Conservation (phyloP, 2,329 filamentous ascomycete species). For the Xylariaceae sp. region DNA sequence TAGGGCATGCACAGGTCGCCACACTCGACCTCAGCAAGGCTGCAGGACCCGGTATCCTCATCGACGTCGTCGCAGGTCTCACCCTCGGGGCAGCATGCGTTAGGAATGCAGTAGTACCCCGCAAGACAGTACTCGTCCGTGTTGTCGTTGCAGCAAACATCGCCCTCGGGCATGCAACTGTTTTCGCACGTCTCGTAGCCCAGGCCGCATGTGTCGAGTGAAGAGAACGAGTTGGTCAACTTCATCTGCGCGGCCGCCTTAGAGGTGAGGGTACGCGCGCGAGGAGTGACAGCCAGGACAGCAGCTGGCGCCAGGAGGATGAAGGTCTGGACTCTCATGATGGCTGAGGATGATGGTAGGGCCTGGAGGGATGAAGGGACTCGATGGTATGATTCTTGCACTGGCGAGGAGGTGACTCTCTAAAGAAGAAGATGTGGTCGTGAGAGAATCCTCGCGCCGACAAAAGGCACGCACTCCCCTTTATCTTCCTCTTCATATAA, state of each 20-base stretch:
- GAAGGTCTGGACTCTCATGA: slow-evolving; percentile 14
- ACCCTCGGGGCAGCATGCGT: slow-evolving; percentile 19
- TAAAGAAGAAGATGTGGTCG: background rate
- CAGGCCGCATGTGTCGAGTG: slow-evolving; percentile 10
- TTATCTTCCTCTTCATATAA: background rate
- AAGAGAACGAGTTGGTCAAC: slow-evolving; percentile 7
- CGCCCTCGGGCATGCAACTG: slow-evolving; percentile 14
- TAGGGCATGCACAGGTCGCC: slow-evolving; percentile 19
- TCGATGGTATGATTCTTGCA: too few species aligned
- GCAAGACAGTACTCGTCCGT: slow-evolving; percentile 18
- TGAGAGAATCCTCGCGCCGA: background rate
- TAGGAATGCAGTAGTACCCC: slow-evolving; percentile 18
- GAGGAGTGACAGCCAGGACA: slow-evolving; percentile 8
- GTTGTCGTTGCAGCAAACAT: slow-evolving; percentile 19
- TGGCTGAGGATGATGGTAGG: background rate
- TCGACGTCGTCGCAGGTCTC: slow-evolving; percentile 4
- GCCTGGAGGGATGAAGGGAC: background rate
- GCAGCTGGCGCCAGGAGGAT: slow-evolving; percentile 11
- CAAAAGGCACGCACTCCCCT: background rate
- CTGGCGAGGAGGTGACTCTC: background rate
- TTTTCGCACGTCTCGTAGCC: slow-evolving; percentile 16
- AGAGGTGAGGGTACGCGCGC: slow-evolving; percentile 5
- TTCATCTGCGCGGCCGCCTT: slow-evolving; percentile 11
- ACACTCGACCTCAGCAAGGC: slow-evolving; percentile 10
- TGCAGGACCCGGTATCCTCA: slow-evolving; percentile 5